Percentiles rank a stretch among this genome's conserved stretches.
phyloP scores from a whole-genome alignment of 2,329 filamentous ascomycete species.

The Alternaria consortialis region DNA sequence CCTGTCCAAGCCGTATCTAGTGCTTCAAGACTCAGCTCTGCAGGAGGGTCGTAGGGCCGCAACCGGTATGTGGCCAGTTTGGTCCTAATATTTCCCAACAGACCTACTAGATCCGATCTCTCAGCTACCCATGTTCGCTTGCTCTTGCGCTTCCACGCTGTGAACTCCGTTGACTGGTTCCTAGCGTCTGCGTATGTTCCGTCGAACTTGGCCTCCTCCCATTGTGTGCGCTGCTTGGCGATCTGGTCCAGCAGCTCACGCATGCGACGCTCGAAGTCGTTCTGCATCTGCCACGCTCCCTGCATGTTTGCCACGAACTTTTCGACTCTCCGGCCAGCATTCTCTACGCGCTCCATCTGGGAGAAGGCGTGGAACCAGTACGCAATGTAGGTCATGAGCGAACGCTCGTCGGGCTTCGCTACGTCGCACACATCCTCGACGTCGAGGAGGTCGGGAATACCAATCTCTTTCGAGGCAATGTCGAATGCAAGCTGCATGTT shows the following conservation, averaged over 20 bases:
- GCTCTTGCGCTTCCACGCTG: constrained; percentile 86
- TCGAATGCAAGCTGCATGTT: constrained; percentile 99
- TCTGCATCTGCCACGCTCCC: constrained; percentile 99
- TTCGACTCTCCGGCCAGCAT: constrained; percentile 92
- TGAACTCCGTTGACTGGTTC: constrained; percentile 81
- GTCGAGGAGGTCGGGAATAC: constrained; percentile 93
- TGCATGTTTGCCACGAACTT: constrained; percentile 99
- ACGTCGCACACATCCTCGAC: constrained; percentile 99
- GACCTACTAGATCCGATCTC: constrained; percentile 91
- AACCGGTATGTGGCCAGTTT: constrained; percentile 95
- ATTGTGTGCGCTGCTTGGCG: constrained; percentile 74
- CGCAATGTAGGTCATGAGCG: constrained; percentile 98
- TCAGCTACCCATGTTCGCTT: constrained; percentile 98
- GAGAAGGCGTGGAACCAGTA: constrained; percentile 99
- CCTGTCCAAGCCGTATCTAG: constrained; percentile 84
- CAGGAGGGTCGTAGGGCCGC: constrained; percentile 87
- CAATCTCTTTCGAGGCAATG: constrained; percentile 94
- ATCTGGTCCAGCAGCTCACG: constrained; percentile 80
- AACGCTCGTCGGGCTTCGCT: constrained; percentile 92
- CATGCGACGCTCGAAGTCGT: constrained; percentile 92
- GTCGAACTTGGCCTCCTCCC: constrained; percentile 83
- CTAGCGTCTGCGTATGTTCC: constrained; percentile 95
- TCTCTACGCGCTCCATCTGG: constrained; percentile 98
- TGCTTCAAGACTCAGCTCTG: constrained; percentile 80
- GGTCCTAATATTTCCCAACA: constrained; percentile 98